phyloP scores from a whole-genome alignment of 2,329 filamentous ascomycete genomes.

The Colletotrichum tropicicola region DNA sequence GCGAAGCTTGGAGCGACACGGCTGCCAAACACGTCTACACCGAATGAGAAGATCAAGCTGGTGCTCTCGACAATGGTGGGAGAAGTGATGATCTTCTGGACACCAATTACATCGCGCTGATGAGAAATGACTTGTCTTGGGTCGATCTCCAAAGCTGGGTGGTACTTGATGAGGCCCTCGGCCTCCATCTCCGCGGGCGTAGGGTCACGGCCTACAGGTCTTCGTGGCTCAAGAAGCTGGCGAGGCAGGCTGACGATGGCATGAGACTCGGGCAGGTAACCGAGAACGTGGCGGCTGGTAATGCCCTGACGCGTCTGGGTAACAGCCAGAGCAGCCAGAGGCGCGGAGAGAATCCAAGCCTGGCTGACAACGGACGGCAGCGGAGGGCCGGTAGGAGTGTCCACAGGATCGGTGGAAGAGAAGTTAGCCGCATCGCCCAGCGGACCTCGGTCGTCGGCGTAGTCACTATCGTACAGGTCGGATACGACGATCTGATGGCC shows the following conservation, averaged over 20 bases:
- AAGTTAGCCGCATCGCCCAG: constrained; percentile 76
- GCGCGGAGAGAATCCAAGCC: constrained; percentile 80
- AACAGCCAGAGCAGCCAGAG: constrained; percentile 82
- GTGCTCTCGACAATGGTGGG: constrained; percentile 92
- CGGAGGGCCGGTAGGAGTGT: constrained; percentile 61
- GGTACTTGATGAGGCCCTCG: constrained; percentile 83
- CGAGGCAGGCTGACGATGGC: constrained; percentile 84
- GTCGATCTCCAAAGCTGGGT: constrained; percentile 82
- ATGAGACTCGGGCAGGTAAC: constrained; percentile 76
- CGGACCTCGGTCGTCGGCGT: constrained; percentile 85
- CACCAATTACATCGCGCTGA: constrained; percentile 80
- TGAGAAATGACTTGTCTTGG: constrained; percentile 84
- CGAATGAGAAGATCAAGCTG: constrained; percentile 87
- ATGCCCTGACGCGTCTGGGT: constrained; percentile 94
- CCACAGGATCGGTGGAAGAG: constrained; percentile 77
- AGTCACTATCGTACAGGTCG: constrained; percentile 88
- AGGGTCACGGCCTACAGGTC: constrained; percentile 85
- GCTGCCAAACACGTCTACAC: constrained; percentile 88
- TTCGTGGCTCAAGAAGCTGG: constrained; percentile 81
- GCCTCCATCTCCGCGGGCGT: constrained; percentile 78
- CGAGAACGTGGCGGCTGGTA: constrained; percentile 82
- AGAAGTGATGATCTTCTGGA: constrained; percentile 76
- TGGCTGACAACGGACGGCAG: constrained; percentile 83
- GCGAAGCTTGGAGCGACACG: constrained; percentile 85
- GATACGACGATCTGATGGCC: constrained; percentile 87